phyloP scores from a whole-genome alignment of 768 basidiomycete species.

The Naganishia randhawae region DNA sequence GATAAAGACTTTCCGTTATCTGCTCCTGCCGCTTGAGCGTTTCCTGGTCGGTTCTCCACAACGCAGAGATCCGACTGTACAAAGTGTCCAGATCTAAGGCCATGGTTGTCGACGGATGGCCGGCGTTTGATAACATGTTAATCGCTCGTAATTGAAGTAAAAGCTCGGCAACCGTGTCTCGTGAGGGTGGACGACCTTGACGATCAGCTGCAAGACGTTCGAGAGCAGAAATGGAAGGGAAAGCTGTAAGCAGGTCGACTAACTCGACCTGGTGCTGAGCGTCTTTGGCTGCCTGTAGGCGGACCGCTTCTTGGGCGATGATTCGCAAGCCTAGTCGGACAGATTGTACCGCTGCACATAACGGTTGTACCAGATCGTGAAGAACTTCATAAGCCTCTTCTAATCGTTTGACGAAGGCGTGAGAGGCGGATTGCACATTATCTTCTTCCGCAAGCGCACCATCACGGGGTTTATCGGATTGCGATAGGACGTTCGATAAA shows the following conservation, averaged over 20 bases:
- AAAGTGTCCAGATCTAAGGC: background rate
- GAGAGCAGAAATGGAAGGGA: slow-evolving; percentile 33
- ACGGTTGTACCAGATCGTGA: slow-evolving; percentile 64
- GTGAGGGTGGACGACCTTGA: slow-evolving; percentile 24
- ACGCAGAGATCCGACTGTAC: slow-evolving; percentile 12
- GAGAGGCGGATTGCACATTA: slow-evolving; percentile 72
- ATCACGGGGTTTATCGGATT: slow-evolving; percentile 16
- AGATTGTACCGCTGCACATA: slow-evolving; percentile 65
- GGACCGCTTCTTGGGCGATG: slow-evolving; percentile 38
- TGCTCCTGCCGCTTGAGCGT: slow-evolving; percentile 64
- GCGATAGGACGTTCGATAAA: slow-evolving; percentile 50
- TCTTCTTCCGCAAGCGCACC: slow-evolving; percentile 58
- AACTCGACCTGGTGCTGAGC: slow-evolving; percentile 35
- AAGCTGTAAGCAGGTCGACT: slow-evolving; percentile 32
- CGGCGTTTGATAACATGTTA: slow-evolving; percentile 14
- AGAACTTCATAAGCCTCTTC: slow-evolving; percentile 65
- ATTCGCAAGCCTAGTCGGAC: slow-evolving; percentile 71
- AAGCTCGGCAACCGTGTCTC: background rate
- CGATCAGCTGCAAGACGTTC: slow-evolving; percentile 19
- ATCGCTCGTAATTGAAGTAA: slow-evolving; percentile 13
- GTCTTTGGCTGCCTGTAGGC: slow-evolving; percentile 42
- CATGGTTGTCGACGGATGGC: background rate
- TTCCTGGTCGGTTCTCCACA: slow-evolving; percentile 79
- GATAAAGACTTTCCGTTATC: slow-evolving; percentile 72
- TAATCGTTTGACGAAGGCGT: slow-evolving; percentile 72